Evolutionary conservation across 2,329 filamentous ascomycete species (phyloP).

Genomic region (Geoglossum cookeanum): DNA sequence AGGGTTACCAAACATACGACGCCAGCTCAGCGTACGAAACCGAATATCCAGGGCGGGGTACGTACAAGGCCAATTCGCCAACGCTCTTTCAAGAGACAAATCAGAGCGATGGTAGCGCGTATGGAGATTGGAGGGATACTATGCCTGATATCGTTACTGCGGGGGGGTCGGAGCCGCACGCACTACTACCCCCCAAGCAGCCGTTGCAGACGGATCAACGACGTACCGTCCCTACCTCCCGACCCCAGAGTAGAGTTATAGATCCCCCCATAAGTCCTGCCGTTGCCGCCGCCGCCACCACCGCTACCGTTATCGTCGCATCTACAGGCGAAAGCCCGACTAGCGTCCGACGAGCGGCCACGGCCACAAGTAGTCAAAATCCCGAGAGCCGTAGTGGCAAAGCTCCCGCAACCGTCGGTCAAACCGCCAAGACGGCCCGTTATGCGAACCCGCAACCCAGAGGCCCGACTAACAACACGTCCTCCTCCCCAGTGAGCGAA

Average conservation of each 20-base stretch:
- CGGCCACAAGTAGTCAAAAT: neutral
- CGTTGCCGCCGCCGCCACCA: neutral
- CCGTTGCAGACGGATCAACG: neutral
- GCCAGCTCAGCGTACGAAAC: neutral
- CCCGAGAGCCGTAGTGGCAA: neutral
- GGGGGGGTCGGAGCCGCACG: neutral
- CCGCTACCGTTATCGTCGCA: neutral
- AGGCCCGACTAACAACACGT: conserved; percentile 3
- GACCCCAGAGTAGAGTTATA: neutral
- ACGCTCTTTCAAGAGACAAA: neutral
- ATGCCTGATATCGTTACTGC: neutral
- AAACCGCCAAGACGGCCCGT: neutral
- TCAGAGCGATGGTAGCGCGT: neutral
- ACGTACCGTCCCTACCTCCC: neutral
- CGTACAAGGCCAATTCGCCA: neutral
- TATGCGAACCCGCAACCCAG: neutral
- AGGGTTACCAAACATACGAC: neutral
- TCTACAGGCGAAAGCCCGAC: neutral
- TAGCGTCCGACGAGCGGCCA: neutral
- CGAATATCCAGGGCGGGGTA: neutral
- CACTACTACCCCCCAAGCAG: neutral
- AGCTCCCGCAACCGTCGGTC: neutral
- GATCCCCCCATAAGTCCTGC: neutral
- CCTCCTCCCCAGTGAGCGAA: conserved; percentile 13
- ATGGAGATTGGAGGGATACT: neutral